Conservation (phyloP, 2,329 filamentous ascomycete species). For the Aspergillus neoniger region DNA sequence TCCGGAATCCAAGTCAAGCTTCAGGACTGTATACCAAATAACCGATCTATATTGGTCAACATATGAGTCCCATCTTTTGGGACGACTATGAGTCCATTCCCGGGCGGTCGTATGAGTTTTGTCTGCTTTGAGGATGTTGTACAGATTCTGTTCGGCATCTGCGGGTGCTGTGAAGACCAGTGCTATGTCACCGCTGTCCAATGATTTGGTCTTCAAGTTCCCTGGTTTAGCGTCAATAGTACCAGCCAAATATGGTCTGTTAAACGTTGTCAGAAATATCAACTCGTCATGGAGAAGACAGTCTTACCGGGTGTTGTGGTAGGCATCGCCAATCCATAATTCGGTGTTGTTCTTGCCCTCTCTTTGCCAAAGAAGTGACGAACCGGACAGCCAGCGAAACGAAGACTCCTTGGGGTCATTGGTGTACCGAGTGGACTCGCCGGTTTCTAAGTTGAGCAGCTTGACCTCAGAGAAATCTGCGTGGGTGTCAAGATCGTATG, state of each 20-base stretch:
- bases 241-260: slow-evolving; percentile 2
- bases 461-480: background rate
- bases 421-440: slow-evolving; percentile 1
- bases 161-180: slow-evolving; percentile 1
- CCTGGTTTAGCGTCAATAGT: background rate
- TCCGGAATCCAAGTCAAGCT: background rate
- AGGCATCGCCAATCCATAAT: slow-evolving; percentile 3
- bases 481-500: background rate
- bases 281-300: background rate
- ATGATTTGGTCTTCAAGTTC: background rate
- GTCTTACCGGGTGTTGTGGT: background rate
- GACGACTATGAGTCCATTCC: slow-evolving; percentile 1
- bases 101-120: background rate
- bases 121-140: background rate
- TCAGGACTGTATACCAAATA: slow-evolving; percentile 5
- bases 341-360: background rate
- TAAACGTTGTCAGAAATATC: background rate
- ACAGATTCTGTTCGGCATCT: background rate
- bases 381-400: background rate
- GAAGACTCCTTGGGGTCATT: slow-evolving; percentile 4
- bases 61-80: slow-evolving; percentile 3
- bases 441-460: background rate
- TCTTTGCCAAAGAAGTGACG: background rate
- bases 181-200: slow-evolving; percentile 3
- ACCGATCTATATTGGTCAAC: slow-evolving; percentile 2